phyloP scores from a whole-genome alignment of 177 flowering plant genomes.

The Vitis hybrid region DNA sequence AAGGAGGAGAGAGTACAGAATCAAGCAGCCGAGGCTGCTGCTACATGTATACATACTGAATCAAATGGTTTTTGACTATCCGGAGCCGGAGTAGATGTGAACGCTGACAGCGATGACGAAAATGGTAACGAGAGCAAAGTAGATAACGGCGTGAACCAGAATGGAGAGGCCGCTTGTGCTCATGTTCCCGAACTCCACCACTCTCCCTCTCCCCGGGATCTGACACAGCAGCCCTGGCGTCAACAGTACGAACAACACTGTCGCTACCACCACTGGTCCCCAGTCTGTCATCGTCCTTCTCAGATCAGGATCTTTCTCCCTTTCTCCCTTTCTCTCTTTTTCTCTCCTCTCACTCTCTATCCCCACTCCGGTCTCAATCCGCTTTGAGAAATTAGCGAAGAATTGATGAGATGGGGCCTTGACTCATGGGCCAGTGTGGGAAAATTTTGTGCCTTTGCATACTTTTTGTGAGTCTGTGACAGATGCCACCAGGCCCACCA shows the following conservation, averaged over 20 bases:
- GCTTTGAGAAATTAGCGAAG: no score
- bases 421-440: no score
- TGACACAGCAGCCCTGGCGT: slow-evolving; percentile 62
- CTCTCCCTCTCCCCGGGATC: slow-evolving; percentile 44
- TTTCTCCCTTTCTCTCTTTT: no score
- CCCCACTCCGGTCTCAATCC: no score
- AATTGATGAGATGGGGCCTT: no score
- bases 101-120: slow-evolving; percentile 58
- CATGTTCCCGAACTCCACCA: slow-evolving; percentile 55
- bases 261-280: slow-evolving; percentile 63
- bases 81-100: slow-evolving; percentile 44
- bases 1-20: no score
- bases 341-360: no score
- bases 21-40: no score
- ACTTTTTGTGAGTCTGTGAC: no score
- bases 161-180: slow-evolving; percentile 60
- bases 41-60: not conserved
- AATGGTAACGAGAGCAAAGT: slow-evolving; percentile 52
- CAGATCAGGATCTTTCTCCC: no score
- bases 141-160: slow-evolving; percentile 55
- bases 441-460: no score
- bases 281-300: slow-evolving; percentile 30
- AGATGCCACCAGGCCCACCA: no score
- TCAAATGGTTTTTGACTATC: slow-evolving; percentile 2
- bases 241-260: slow-evolving; percentile 60